Conservation (phyloP, 148 eudicot species). For the Nepenthes gracilis region DNA sequence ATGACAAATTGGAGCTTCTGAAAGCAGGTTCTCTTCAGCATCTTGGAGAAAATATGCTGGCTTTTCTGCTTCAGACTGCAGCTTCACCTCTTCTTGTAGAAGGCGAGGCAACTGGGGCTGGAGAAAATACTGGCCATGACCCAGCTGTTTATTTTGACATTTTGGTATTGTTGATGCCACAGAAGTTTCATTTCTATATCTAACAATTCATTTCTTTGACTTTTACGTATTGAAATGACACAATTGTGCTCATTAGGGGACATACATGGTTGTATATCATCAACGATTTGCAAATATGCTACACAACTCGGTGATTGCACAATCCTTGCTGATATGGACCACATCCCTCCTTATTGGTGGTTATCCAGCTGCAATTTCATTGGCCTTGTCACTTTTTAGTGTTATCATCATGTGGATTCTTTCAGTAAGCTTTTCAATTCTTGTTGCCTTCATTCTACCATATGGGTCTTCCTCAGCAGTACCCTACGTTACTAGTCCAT, state of each 20-base stretch:
- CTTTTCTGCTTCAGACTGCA: conserved; percentile 69
- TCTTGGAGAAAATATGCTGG: conserved; percentile 97
- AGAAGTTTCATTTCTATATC: conserved; percentile 1
- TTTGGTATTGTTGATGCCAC: conserved; percentile 38
- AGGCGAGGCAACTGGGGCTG: conserved; percentile 23
- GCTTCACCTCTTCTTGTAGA: conserved; percentile 48
- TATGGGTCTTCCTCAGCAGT: conserved; percentile 47
- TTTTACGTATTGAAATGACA: conserved; percentile 1
- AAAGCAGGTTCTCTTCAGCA: conserved; percentile 94
- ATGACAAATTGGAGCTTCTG: conserved; percentile 79
- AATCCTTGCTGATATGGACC: conserved; percentile 66
- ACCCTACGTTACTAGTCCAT: conserved; percentile 65
- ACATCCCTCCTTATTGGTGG: conserved; percentile 83
- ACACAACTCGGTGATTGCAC: conserved; percentile 69
- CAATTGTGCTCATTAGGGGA: conserved; percentile 39
- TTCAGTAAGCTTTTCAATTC: conserved; percentile 44
- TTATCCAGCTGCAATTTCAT: conserved; percentile 43
- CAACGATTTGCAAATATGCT: conserved; percentile 68
- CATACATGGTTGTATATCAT: conserved; percentile 69
- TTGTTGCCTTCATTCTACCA: conserved; percentile 62
- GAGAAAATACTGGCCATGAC: conserved; percentile 24
- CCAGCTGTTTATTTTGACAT: conserved; percentile 82
- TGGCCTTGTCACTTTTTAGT: conserved; percentile 60
- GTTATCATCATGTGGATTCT: conserved; percentile 72
- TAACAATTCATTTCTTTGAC: background rate